phyloP scores from a whole-genome alignment of 2,329 filamentous ascomycete species.

The Epichloe bromicola region DNA sequence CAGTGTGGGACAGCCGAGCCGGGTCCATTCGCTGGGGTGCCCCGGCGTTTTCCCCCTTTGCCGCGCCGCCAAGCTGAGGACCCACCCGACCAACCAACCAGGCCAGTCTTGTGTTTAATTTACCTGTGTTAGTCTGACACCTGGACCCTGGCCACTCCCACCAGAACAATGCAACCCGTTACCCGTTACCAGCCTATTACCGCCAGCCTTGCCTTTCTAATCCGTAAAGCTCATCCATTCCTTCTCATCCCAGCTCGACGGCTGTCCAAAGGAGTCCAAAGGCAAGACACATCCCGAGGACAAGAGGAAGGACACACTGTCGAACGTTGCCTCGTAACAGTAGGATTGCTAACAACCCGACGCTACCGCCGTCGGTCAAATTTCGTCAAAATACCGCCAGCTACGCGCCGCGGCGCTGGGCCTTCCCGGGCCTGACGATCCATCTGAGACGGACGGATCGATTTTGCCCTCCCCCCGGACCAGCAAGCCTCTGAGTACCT shows the following conservation, averaged over 20 bases:
- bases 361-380: background rate
- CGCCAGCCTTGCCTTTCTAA: background rate
- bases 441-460: slow-evolving; percentile 2
- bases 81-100: background rate
- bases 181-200: background rate
- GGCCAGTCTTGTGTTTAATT: background rate
- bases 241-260: background rate
- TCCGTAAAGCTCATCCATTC: background rate
- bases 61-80: background rate
- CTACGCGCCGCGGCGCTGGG: slow-evolving; percentile 5
- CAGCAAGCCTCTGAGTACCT: background rate
- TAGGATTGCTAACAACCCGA: background rate
- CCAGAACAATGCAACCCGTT: background rate
- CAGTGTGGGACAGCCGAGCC: too few species aligned
- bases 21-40: too few species aligned
- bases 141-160: background rate
- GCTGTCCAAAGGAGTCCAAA: too few species aligned
- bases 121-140: background rate
- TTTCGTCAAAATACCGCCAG: slow-evolving; percentile 1
- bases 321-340: background rate
- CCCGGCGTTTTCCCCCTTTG: background rate
- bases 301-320: background rate
- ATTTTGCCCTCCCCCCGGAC: background rate
- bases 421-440: slow-evolving; percentile 3
- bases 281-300: too few species aligned